A percentile compares a stretch with the other conserved stretches of the same genome.
These are phyloP conservation scores for Fomitopsis betulina DNA, from an alignment of 1,284 basidiomycete species.

Conservation along the genomic window DNA sequence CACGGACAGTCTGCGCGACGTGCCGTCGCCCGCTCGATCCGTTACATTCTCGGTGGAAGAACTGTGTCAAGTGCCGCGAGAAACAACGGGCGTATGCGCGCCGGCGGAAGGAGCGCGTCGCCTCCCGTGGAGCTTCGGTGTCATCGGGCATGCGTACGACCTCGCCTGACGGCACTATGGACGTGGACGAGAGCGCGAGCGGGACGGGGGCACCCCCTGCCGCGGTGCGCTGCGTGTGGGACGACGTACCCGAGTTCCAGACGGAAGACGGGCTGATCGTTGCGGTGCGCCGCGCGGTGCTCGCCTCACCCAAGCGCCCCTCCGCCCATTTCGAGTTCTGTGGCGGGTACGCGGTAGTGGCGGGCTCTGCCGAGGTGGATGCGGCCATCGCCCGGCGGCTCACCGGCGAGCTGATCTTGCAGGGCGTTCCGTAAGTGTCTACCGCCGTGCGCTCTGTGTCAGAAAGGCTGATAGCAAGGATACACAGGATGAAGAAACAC, in stretches of 20 bases:
- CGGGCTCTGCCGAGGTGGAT: not conserved
- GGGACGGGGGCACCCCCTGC: not conserved
- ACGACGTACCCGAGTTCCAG: not conserved
- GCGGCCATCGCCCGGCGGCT: not conserved
- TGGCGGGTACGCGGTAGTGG: not conserved
- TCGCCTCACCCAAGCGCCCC: not conserved
- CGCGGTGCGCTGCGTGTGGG: not conserved
- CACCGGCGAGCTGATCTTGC: not conserved
- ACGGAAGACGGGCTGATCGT: not conserved
- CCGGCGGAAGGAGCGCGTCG: not conserved
- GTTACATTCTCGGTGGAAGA: not conserved
- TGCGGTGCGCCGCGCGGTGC: not conserved
- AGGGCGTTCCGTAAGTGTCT: not conserved
- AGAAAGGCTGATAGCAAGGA: not conserved
- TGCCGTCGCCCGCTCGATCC: not conserved
- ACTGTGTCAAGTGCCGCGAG: not conserved
- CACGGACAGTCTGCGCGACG: not conserved
- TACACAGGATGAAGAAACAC: not conserved
- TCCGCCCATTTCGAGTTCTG: not conserved
- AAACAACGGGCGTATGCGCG: not conserved
- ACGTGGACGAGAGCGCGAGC: not conserved
- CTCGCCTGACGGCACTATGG: not conserved
- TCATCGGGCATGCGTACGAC: not conserved
- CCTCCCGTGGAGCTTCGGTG: too few relatives aligned
- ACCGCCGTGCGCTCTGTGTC: too few relatives aligned